Evolutionary conservation across 2,329 filamentous ascomycete species (phyloP).

Genomic region (Teratosphaeria viscida): DNA sequence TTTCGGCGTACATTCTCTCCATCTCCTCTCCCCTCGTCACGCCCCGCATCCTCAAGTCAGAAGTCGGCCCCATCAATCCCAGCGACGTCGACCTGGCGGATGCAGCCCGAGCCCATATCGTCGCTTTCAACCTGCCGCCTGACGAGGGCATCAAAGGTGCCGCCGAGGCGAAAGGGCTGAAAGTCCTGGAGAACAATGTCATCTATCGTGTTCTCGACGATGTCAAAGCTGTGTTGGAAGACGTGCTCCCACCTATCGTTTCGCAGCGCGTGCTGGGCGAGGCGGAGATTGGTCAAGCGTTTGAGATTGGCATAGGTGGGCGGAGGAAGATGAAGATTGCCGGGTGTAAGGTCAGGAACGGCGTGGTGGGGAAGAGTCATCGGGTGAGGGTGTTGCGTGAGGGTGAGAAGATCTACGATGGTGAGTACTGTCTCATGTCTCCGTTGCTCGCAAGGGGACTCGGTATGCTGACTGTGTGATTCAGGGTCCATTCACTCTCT

Average conservation of each 20-base stretch:
- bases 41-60: constrained; percentile 64
- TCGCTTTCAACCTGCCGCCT: constrained; percentile 75
- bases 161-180: constrained; percentile 62
- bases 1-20: constrained; percentile 63
- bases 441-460: neutral
- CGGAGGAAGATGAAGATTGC: constrained; percentile 65
- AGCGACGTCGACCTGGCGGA: constrained; percentile 84
- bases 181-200: constrained; percentile 73
- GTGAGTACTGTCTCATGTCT: constrained; percentile 44
- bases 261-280: constrained; percentile 69
- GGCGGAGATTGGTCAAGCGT: constrained; percentile 73
- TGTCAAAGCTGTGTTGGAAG: constrained; percentile 56
- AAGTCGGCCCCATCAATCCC: constrained; percentile 68
- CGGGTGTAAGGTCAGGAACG: constrained; percentile 79
- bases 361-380: constrained; percentile 52
- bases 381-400: constrained; percentile 61
- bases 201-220: constrained; percentile 74
- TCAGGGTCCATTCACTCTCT: constrained; percentile 68
- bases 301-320: constrained; percentile 71
- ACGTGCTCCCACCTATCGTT: constrained; percentile 56
- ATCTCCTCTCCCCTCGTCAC: constrained; percentile 78
- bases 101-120: constrained; percentile 61
- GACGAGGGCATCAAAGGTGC: constrained; percentile 54
- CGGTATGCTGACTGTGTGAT: constrained; percentile 2
- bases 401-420: constrained; percentile 72